Evolutionary conservation across 805 yeast genomes (phyloP), one percentile per base, ranked within the genome.

Genomic region (Metschnikowia drakensbergensis): DNA sequence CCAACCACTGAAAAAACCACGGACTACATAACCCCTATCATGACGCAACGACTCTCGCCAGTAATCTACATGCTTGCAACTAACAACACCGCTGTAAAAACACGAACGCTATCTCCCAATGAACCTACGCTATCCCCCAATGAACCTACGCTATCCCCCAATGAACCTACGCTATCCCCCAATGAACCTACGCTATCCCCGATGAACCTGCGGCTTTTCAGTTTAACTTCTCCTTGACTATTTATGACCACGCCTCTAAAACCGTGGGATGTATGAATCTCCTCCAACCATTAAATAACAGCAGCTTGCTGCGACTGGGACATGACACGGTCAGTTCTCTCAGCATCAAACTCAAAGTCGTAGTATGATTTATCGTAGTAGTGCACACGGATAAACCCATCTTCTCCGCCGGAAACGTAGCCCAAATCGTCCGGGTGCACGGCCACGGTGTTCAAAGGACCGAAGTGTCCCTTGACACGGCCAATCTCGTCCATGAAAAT

Each of bases 341-440:
- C 96, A 41, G 66, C 67, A 65, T 91, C 97, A 64, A 88, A 91
- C 65, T 84, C 83, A 73, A 94, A 94, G 57, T 94, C 98, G 68
- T 80, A 91, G 74, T 92, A 94, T 17, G 88, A 79, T 72, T 89
- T 88, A 65, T 91, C 97, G 71, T 90, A 94, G 60, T 84, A 84
- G 71, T 94, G 97, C 54, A 94, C 80, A 74, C 99, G 88, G 54
- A 94, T 86, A 63, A 82, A 88, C 69, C 99, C 99, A 75, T 94
- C 99, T 77, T 94, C 99, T 65, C 97, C 96, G 44, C 99, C 99
- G 50, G 96, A 85, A n/a, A 95, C 91, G 67, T 86, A 94, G 42
- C 92, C 85, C 31, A 86, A 81, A 48, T 98, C 99, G 61, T 83
- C 84, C 49, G 99, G 99, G 69, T 90, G 96, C 46, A 89, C 87